A percentile compares a stretch with the other conserved stretches of the same genome.
Evolutionary conservation across 1,139 yeast species (phyloP).

Genomic region (Pichiaceae sp.): DNA sequence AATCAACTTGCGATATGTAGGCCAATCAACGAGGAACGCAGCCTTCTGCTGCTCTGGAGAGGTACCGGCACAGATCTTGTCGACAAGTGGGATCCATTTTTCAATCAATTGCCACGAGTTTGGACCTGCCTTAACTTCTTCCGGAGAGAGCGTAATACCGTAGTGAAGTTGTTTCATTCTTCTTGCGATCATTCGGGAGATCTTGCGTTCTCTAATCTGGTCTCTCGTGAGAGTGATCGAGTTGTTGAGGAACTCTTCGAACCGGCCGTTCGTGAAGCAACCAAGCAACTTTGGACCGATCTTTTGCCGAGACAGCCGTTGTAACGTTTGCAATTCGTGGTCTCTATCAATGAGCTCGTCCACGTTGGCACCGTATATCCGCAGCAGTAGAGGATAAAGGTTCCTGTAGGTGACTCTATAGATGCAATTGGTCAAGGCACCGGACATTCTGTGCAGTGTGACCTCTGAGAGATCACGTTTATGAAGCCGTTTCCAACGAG

Average conservation of each 20-base stretch:
- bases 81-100: conserved; percentile 63
- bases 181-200: conserved; percentile 81
- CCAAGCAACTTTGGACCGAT: conserved; percentile 90
- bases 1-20: conserved; percentile 38
- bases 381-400: conserved; percentile 42
- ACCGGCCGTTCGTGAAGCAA: conserved; percentile 82
- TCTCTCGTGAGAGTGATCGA: conserved; percentile 65
- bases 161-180: conserved; percentile 93
- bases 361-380: conserved; percentile 90
- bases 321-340: conserved; percentile 62
- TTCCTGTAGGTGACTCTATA: conserved; percentile 49
- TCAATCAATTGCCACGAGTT: conserved; percentile 60
- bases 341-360: conserved; percentile 83
- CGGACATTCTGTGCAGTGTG: conserved; percentile 61
- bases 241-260: conserved; percentile 83
- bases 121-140: conserved; percentile 51
- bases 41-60: conserved; percentile 29
- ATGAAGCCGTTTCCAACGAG: conserved; percentile 53
- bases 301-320: conserved; percentile 62
- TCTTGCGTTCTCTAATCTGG: conserved; percentile 67
- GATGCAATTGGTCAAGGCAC: conserved; percentile 90
- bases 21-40: conserved; percentile 42
- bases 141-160: conserved; percentile 56
- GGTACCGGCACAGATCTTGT: conserved; percentile 21
- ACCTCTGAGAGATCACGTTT: conserved; percentile 30